Conservation (phyloP, 768 basidiomycete species). For the Tulasnella sp. region DNA sequence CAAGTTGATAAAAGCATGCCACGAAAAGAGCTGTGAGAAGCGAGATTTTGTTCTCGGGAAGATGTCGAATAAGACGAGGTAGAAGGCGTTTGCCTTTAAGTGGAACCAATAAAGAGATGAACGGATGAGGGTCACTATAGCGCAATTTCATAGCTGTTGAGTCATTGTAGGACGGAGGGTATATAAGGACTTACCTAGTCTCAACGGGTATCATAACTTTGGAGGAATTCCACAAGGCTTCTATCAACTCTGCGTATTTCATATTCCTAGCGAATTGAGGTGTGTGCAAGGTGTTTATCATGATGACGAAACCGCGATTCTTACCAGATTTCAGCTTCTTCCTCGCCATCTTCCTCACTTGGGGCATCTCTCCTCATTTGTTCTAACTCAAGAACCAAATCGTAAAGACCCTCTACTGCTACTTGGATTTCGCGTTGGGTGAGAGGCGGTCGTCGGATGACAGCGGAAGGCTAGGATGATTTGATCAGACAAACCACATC, state of each 20-base stretch:
- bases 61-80: constrained; percentile 74
- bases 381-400: constrained; percentile 69
- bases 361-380: constrained; percentile 74
- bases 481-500: background rate
- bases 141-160: background rate
- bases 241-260: constrained; percentile 46
- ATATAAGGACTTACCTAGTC: constrained; percentile 49
- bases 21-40: constrained; percentile 83
- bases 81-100: constrained; percentile 89
- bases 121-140: constrained; percentile 81
- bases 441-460: constrained; percentile 34
- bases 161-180: background rate
- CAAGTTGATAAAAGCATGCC: constrained; percentile 87
- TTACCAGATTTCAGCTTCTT: constrained; percentile 17
- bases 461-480: background rate
- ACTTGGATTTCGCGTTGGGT: constrained; percentile 64
- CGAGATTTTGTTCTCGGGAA: constrained; percentile 64
- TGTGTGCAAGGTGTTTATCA: background rate
- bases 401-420: constrained; percentile 75
- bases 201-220: constrained; percentile 85
- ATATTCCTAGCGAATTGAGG: constrained; percentile 6
- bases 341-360: constrained; percentile 36
- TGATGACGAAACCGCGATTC: constrained; percentile 23
- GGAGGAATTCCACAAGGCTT: constrained; percentile 65
- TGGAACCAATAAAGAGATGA: constrained; percentile 78